phyloP scores from a whole-genome alignment of 805 yeast species.

The Huiozyma sinensis region DNA sequence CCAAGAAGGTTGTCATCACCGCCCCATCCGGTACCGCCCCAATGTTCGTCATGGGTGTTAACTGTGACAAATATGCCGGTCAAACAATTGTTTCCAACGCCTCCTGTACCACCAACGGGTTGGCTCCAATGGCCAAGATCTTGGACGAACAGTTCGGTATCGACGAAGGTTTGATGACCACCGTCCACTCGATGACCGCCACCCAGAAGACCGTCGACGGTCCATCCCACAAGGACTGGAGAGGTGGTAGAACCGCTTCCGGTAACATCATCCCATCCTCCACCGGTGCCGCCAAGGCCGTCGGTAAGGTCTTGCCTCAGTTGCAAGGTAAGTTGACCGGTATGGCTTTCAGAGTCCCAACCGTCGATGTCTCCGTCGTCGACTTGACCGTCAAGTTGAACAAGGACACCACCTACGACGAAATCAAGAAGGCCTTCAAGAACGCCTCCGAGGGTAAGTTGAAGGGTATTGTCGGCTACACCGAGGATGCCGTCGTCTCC shows the following conservation, averaged over 20 bases:
- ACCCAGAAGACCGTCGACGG: conserved; percentile 69
- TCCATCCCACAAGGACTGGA: conserved; percentile 72
- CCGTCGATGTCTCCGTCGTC: conserved; percentile 62
- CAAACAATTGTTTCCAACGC: conserved; percentile 56
- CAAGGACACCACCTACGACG: conserved; percentile 50
- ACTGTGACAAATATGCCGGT: conserved; percentile 49
- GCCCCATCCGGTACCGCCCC: conserved; percentile 67
- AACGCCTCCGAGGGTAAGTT: conserved; percentile 48
- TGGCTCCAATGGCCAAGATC: conserved; percentile 64
- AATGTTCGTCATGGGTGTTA: conserved; percentile 65
- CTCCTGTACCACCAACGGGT: conserved; percentile 66
- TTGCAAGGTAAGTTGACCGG: conserved; percentile 66
- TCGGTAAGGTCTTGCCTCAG: conserved; percentile 63
- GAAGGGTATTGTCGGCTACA: conserved; percentile 58
- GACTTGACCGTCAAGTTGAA: conserved; percentile 57
- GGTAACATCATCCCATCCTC: conserved; percentile 68
- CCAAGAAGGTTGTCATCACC: conserved; percentile 62
- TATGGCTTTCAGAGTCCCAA: conserved; percentile 66
- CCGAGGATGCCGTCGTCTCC: conserved; percentile 61
- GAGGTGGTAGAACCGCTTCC: conserved; percentile 72
- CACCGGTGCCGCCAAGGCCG: conserved; percentile 72
- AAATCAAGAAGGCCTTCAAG: conserved; percentile 49
- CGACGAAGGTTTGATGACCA: conserved; percentile 68
- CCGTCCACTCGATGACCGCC: conserved; percentile 63
- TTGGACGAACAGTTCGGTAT: conserved; percentile 56